These are phyloP conservation scores for Nakazawaea holstii DNA, from an alignment of 805 yeast species.

Conservation along the genomic window DNA sequence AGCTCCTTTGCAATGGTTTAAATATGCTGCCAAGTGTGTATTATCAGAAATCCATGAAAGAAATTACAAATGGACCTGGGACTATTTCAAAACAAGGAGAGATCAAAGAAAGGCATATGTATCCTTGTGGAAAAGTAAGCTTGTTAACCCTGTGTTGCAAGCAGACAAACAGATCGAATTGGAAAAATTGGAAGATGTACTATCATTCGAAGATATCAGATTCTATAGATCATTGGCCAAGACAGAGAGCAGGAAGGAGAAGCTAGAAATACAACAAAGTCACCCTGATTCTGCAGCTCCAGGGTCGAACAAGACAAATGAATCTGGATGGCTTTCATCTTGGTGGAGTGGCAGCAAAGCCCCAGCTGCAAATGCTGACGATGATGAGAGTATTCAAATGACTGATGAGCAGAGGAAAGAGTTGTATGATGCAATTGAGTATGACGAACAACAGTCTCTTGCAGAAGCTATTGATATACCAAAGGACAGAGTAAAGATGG, in stretches of 20 bases:
- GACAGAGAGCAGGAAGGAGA: constrained; percentile 56
- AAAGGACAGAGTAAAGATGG: constrained; percentile 63
- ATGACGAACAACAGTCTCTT: constrained; percentile 56
- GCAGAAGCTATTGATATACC: constrained; percentile 61
- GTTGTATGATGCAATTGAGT: constrained; percentile 88
- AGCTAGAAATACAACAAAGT: constrained; percentile 15
- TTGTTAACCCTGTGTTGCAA: constrained; percentile 21
- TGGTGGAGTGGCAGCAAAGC: constrained; percentile 50
- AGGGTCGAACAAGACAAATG: constrained; percentile 8
- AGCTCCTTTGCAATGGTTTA: constrained; percentile 76
- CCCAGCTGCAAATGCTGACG: constrained; percentile 16
- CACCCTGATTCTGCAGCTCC: neutral
- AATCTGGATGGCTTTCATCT: constrained; percentile 61
- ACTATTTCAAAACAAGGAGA: constrained; percentile 60
- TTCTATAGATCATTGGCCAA: constrained; percentile 81
- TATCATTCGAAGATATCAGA: constrained; percentile 74
- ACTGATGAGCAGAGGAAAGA: constrained; percentile 88
- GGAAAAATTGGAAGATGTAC: constrained; percentile 47
- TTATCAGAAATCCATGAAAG: constrained; percentile 75
- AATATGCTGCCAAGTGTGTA: constrained; percentile 74
- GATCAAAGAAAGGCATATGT: constrained; percentile 69
- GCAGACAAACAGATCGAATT: constrained; percentile 32
- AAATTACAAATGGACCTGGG: constrained; percentile 88
- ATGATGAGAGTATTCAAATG: constrained; percentile 40
- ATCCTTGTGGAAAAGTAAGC: constrained; percentile 56